Percentiles rank a stretch among this genome's conserved stretches.
These are phyloP conservation scores for Scutellaria baicalensis DNA, from an alignment of 257 asterid species.

Conservation along the genomic window DNA sequence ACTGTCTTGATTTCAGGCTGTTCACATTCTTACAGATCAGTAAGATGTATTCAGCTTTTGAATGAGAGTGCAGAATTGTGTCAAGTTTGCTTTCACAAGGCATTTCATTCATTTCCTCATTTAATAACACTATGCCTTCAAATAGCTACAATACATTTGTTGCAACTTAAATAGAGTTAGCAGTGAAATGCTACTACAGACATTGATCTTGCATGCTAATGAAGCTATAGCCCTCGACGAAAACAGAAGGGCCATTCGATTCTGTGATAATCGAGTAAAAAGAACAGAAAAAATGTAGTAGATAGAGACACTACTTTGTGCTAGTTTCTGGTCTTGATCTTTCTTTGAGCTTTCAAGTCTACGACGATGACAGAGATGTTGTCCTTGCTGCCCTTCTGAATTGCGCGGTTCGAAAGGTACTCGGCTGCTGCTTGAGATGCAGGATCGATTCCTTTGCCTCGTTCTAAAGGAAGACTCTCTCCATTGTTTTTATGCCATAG, in stretches of 20 bases:
- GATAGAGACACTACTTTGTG: not conserved
- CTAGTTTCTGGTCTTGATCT: conserved; percentile 49
- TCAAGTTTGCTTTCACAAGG: not conserved
- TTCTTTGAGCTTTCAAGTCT: conserved; percentile 78
- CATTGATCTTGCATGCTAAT: not conserved
- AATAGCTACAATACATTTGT: conserved; percentile 20
- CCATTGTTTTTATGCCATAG: conserved; percentile 73
- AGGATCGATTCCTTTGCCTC: conserved; percentile 83
- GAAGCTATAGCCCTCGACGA: conserved; percentile 28
- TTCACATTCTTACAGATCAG: not conserved
- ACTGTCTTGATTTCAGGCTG: not conserved
- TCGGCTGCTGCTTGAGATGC: conserved; percentile 96
- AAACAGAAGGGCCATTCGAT: conserved; percentile 32
- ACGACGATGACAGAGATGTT: conserved; percentile 73
- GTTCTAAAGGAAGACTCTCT: conserved; percentile 27
- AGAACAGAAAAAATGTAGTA: not conserved
- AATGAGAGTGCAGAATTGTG: not conserved
- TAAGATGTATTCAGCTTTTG: not conserved
- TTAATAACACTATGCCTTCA: not conserved
- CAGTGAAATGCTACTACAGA: not conserved
- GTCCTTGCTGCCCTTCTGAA: conserved; percentile 92
- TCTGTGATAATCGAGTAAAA: not conserved
- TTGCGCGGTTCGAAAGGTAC: conserved; percentile 71
- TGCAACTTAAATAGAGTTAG: not conserved
- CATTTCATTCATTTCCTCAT: conserved; percentile 20